These are phyloP conservation scores for Trametes sanguinea DNA, from an alignment of 768 basidiomycete genomes.

Conservation along the genomic window DNA sequence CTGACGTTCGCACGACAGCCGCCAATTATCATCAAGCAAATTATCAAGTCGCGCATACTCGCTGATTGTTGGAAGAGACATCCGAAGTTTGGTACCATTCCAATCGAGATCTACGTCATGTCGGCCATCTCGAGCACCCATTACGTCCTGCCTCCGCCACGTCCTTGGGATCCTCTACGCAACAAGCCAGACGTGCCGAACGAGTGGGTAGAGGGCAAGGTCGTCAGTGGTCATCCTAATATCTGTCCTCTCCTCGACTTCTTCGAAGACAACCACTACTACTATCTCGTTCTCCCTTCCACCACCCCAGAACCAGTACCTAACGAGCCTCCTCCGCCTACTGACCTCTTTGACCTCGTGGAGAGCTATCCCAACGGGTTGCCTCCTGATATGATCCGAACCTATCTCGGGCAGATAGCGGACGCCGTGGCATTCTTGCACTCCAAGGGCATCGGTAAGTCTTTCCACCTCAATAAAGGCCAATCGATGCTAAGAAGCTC, in stretches of 20 bases:
- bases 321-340: conserved; percentile 56
- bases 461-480: background rate
- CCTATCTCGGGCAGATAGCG: conserved; percentile 90
- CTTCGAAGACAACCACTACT: conserved; percentile 95
- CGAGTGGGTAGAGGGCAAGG: conserved; percentile 68
- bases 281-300: conserved; percentile 89
- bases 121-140: conserved; percentile 82
- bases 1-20: conserved; percentile 51
- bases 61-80: conserved; percentile 99
- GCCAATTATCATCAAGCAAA: conserved; percentile 92
- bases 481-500: background rate
- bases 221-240: conserved; percentile 89
- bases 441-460: conserved; percentile 83
- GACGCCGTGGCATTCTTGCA: conserved; percentile 91
- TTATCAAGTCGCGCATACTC: conserved; percentile 97
- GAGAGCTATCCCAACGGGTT: conserved; percentile 88
- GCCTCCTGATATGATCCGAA: conserved; percentile 69
- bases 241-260: conserved; percentile 94
- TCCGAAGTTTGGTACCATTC: conserved; percentile 91
- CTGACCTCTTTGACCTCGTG: conserved; percentile 94
- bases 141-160: conserved; percentile 73
- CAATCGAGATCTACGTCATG: conserved; percentile 97
- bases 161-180: conserved; percentile 84
- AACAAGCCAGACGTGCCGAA: conserved; percentile 33
- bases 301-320: conserved; percentile 60